A percentile compares a stretch with the other conserved stretches of the same genome.
phyloP scores from a whole-genome alignment of 805 yeast genomes.

The Candida ipomoeae region DNA sequence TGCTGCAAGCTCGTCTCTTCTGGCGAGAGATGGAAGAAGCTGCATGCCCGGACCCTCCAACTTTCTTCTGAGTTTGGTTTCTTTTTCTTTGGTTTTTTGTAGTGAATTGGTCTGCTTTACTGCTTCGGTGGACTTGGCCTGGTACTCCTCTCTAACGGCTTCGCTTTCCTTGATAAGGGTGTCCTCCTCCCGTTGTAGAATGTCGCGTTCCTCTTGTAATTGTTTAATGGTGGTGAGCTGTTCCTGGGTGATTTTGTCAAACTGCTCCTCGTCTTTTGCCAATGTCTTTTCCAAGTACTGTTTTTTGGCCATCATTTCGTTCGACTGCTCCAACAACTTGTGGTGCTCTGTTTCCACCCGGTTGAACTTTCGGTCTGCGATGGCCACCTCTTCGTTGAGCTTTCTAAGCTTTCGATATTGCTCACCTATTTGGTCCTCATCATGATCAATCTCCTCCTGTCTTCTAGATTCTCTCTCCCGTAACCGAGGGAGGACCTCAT shows the following conservation, averaged over 20 bases:
- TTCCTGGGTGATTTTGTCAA: constrained; percentile 10
- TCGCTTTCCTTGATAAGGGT: constrained; percentile 30
- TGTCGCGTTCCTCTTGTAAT: constrained; percentile 25
- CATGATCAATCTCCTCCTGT: constrained; percentile 30
- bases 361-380: constrained; percentile 30
- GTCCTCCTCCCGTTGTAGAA: constrained; percentile 23
- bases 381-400: constrained; percentile 31
- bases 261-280: constrained; percentile 14
- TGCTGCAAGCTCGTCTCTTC: constrained; percentile 29
- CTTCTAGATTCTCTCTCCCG: constrained; percentile 27
- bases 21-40: constrained; percentile 31
- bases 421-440: constrained; percentile 39
- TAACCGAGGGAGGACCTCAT: constrained; percentile 19
- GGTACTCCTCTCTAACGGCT: constrained; percentile 27
- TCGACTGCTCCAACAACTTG: constrained; percentile 14
- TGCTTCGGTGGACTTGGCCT: constrained; percentile 32
- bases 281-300: constrained; percentile 10
- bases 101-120: constrained; percentile 25
- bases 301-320: constrained; percentile 7
- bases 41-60: constrained; percentile 34
- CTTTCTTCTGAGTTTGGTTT: constrained; percentile 19
- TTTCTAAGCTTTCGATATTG: constrained; percentile 35
- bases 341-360: constrained; percentile 27
- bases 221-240: constrained; percentile 22
- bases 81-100: constrained; percentile 17